Conservation (phyloP, 1,139 yeast species). For the Nakaseomyces sp. region DNA sequence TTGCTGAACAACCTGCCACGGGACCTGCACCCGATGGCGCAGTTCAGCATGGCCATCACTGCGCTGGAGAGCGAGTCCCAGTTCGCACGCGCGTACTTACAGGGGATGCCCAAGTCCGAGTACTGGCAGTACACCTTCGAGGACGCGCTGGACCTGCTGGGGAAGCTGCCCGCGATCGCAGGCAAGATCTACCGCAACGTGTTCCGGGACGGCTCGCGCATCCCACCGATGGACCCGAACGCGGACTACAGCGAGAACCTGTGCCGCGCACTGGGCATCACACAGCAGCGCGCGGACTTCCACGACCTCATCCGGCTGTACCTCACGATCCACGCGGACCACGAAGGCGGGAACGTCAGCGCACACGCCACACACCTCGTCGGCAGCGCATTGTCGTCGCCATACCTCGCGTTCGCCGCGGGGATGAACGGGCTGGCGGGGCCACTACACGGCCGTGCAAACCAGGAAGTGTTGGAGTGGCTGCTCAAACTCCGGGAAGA, state of each 20-base stretch:
- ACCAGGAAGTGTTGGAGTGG: conserved; percentile 39
- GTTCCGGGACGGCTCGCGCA: conserved; percentile 46
- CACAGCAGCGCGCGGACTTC: conserved; percentile 29
- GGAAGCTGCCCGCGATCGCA: conserved; percentile 59
- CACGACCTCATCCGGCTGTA: conserved; percentile 37
- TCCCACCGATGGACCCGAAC: conserved; percentile 50
- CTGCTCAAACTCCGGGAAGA: conserved; percentile 32
- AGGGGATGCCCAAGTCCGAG: conserved; percentile 56
- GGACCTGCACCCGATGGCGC: conserved; percentile 62
- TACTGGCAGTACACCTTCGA: conserved; percentile 63
- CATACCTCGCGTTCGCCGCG: conserved; percentile 35
- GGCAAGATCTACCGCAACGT: conserved; percentile 60
- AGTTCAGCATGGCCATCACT: conserved; percentile 55
- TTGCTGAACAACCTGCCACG: conserved; percentile 48
- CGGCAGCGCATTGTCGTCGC: conserved; percentile 37
- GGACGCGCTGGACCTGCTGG: conserved; percentile 54
- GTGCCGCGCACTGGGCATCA: conserved; percentile 70
- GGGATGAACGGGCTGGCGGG: conserved; percentile 40
- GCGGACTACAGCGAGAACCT: conserved; percentile 91
- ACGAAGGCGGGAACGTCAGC: conserved; percentile 41
- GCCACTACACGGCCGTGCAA: conserved; percentile 39
- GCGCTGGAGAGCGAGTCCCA: conserved; percentile 53
- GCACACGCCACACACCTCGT: conserved; percentile 39
- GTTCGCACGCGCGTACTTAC: conserved; percentile 60
- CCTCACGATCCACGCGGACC: conserved; percentile 39